Conservation (phyloP, 2,329 filamentous ascomycete genomes). For the Colletotrichum zoysiae region DNA sequence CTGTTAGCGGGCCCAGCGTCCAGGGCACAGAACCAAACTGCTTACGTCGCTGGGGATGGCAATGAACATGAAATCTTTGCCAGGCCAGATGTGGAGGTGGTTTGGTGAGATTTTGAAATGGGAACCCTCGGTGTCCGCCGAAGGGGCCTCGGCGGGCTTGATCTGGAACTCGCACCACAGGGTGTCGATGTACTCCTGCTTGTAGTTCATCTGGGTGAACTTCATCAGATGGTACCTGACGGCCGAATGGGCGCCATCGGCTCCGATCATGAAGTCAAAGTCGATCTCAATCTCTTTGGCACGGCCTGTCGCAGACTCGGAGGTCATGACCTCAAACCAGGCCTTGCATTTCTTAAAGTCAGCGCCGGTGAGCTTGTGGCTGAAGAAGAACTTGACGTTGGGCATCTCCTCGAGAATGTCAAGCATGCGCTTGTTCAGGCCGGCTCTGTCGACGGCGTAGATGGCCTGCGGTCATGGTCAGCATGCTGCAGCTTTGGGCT, state of each 20-base stretch:
- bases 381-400: slow-evolving; percentile 93
- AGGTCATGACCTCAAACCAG: slow-evolving; percentile 79
- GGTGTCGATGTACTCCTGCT: slow-evolving; percentile 95
- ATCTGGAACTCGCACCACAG: slow-evolving; percentile 98
- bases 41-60: slow-evolving; percentile 82
- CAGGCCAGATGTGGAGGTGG: slow-evolving; percentile 98
- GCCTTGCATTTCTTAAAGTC: slow-evolving; percentile 84
- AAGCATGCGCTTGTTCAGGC: slow-evolving; percentile 85
- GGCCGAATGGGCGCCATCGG: slow-evolving; percentile 94
- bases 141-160: slow-evolving; percentile 63
- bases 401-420: slow-evolving; percentile 85
- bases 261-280: slow-evolving; percentile 96
- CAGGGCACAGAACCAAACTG: neutral
- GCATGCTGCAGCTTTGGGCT: neutral
- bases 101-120: slow-evolving; percentile 87
- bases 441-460: slow-evolving; percentile 85
- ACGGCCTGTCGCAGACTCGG: slow-evolving; percentile 55
- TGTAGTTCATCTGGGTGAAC: slow-evolving; percentile 88
- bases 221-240: slow-evolving; percentile 97
- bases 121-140: slow-evolving; percentile 49
- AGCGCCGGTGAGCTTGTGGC: slow-evolving; percentile 91
- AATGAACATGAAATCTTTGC: slow-evolving; percentile 96
- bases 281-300: slow-evolving; percentile 80
- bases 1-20: slow-evolving; percentile 24
- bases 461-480: slow-evolving; percentile 70